phyloP scores from a whole-genome alignment of 306 rosid species.

The Echinosophora koreensis region DNA sequence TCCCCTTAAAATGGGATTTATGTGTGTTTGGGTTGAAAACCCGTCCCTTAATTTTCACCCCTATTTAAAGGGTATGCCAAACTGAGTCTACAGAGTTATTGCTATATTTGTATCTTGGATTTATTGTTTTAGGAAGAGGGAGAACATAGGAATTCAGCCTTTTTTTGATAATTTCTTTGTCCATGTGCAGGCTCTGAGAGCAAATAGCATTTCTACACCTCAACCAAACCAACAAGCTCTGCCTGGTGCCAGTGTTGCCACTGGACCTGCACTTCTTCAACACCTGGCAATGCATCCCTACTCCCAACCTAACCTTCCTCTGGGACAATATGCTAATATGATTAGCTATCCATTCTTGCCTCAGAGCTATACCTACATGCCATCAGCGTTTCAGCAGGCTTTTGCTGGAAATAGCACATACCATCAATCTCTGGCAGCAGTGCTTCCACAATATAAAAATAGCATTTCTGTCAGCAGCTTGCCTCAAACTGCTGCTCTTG shows the following conservation, averaged over 20 bases:
- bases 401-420: slow-evolving; percentile 94
- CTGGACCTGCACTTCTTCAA: slow-evolving; percentile 95
- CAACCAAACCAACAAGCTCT: slow-evolving; percentile 75
- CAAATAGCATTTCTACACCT: slow-evolving; percentile 69
- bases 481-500: slow-evolving; percentile 89
- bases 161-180: slow-evolving; percentile 28
- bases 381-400: slow-evolving; percentile 95
- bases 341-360: slow-evolving; percentile 96
- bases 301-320: slow-evolving; percentile 89
- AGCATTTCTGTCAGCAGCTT: slow-evolving; percentile 94
- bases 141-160: slow-evolving; percentile 25
- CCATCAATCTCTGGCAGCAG: slow-evolving; percentile 94
- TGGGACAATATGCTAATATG: slow-evolving; percentile 95
- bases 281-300: slow-evolving; percentile 97
- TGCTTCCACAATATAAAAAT: slow-evolving; percentile 95
- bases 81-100: slow-evolving; percentile 24
- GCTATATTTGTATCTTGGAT: slow-evolving; percentile 20
- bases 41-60: neutral
- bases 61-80: neutral
- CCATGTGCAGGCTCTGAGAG: slow-evolving; percentile 75
- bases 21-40: neutral
- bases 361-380: slow-evolving; percentile 97
- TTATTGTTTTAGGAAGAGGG: slow-evolving; percentile 20
- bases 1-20: slow-evolving; percentile 5
- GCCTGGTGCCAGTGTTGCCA: slow-evolving; percentile 75